Percentiles rank a stretch among this genome's conserved stretches.
These are phyloP conservation scores for Calonectria hongkongensis DNA, from an alignment of 2,329 filamentous ascomycete species.

Conservation along the genomic window DNA sequence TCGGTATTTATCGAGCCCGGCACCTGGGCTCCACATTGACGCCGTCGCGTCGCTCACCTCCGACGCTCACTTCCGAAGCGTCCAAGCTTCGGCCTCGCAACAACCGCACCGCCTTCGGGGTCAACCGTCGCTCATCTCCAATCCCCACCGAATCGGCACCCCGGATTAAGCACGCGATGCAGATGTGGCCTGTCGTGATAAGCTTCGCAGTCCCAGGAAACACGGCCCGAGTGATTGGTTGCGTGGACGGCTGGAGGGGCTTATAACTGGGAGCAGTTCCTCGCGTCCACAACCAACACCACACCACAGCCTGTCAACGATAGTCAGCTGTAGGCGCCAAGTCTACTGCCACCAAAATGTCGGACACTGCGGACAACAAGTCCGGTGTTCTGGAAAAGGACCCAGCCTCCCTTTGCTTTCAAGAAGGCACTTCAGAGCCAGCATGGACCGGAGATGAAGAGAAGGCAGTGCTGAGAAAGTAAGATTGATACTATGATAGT, in stretches of 20 bases:
- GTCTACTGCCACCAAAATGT: not conserved
- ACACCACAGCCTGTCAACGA: not conserved
- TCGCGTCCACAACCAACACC: not conserved
- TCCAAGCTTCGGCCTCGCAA: not conserved
- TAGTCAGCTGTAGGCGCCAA: too few relatives aligned
- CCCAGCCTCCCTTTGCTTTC: not conserved
- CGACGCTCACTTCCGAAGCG: constrained; percentile 48
- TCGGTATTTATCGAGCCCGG: constrained; percentile 19
- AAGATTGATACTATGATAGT: constrained; percentile 38
- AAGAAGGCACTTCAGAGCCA: not conserved
- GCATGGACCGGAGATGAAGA: constrained; percentile 44
- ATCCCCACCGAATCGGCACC: not conserved
- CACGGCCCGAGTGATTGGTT: not conserved
- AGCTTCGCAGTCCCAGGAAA: not conserved
- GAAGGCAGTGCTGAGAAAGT: constrained; percentile 40
- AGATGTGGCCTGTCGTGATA: constrained; percentile 20
- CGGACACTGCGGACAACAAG: not conserved
- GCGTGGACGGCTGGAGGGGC: not conserved
- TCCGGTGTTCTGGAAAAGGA: constrained; percentile 16
- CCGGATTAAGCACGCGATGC: constrained; percentile 36
- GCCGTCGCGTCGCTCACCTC: constrained; percentile 48
- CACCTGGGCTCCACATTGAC: constrained; percentile 28
- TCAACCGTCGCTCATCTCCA: constrained; percentile 18
- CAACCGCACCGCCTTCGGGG: not conserved
- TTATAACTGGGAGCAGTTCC: constrained; percentile 25